Conservation (phyloP, 2,329 filamentous ascomycete genomes). For the Monilinia fructigena region DNA sequence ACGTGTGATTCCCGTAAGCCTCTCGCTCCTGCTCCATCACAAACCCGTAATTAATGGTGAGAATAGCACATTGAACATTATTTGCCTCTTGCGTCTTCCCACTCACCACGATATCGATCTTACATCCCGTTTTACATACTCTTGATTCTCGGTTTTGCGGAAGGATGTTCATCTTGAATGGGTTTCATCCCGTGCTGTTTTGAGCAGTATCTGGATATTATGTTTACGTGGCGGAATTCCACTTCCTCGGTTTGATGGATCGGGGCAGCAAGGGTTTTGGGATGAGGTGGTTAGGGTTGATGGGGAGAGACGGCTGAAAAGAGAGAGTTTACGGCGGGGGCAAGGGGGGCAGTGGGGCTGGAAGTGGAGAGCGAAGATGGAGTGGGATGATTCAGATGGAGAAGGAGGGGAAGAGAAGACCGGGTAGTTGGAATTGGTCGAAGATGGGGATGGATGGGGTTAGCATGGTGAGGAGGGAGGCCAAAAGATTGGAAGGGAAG, state of each 20-base stretch:
- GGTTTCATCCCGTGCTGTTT: conserved; percentile 25
- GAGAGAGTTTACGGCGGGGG: conserved; percentile 28
- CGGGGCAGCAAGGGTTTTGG: conserved; percentile 14
- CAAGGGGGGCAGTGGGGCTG: not conserved
- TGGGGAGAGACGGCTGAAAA: conserved; percentile 27
- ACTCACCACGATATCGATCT: conserved; percentile 58
- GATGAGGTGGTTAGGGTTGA: conserved; percentile 26
- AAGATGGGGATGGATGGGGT: conserved; percentile 22
- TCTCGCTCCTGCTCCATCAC: not conserved
- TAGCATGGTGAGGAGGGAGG: conserved; percentile 6
- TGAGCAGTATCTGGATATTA: conserved; percentile 25
- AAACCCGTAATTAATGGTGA: not conserved
- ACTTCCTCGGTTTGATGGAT: not conserved
- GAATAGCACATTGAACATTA: conserved; percentile 77
- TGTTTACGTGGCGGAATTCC: conserved; percentile 11
- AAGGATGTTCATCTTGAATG: conserved; percentile 40
- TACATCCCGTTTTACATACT: conserved; percentile 61
- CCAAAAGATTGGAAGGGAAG: conserved; percentile 14
- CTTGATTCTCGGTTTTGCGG: conserved; percentile 25
- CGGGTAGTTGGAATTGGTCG: conserved; percentile 15
- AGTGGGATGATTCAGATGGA: conserved; percentile 10
- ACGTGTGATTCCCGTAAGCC: conserved; percentile 23
- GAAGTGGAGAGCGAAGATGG: conserved; percentile 15
- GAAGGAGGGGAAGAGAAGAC: conserved; percentile 18
- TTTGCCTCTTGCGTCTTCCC: conserved; percentile 56